Evolutionary conservation across 2,329 filamentous ascomycete species (phyloP).

Genomic region (Myotisia sp.): DNA sequence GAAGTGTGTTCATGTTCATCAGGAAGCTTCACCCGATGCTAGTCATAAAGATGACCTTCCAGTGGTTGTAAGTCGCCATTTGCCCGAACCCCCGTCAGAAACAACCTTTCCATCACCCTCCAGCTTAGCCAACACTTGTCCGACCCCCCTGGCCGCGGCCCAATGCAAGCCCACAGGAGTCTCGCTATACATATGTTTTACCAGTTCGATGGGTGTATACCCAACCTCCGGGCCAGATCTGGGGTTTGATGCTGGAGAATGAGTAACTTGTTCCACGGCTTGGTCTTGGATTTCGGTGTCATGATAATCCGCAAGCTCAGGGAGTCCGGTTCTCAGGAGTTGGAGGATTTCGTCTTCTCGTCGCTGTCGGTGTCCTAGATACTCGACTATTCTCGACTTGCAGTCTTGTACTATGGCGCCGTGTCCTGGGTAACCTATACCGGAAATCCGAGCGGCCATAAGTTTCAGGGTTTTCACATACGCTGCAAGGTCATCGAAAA

Average conservation of each 20-base stretch:
- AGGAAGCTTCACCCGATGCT: too few relatives aligned
- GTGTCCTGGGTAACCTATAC: conserved; percentile 74
- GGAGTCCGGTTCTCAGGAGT: conserved; percentile 41
- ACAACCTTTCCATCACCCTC: conserved; percentile 54
- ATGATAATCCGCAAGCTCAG: too few relatives aligned
- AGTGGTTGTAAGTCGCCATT: conserved; percentile 17
- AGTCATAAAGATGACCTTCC: conserved; percentile 22
- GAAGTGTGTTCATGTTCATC: too few relatives aligned
- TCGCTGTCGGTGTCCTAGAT: conserved; percentile 65
- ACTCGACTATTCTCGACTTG: conserved; percentile 58
- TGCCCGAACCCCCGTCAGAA: conserved; percentile 15
- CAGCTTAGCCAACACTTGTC: conserved; percentile 70
- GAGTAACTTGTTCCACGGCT: too few relatives aligned
- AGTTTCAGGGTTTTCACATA: conserved; percentile 56
- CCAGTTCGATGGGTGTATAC: conserved; percentile 64
- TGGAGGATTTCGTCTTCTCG: conserved; percentile 65
- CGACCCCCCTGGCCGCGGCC: conserved; percentile 60
- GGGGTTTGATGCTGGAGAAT: too few relatives aligned
- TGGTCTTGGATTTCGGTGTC: too few relatives aligned
- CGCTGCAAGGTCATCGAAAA: conserved; percentile 59
- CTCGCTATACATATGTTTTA: conserved; percentile 73
- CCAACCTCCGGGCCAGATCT: too few relatives aligned
- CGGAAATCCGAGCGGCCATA: conserved; percentile 48
- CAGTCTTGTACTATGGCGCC: conserved; percentile 65
- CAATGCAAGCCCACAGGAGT: conserved; percentile 60